phyloP scores from a whole-genome alignment of 148 eudicot species.

The Chenopodium berlandieri region DNA sequence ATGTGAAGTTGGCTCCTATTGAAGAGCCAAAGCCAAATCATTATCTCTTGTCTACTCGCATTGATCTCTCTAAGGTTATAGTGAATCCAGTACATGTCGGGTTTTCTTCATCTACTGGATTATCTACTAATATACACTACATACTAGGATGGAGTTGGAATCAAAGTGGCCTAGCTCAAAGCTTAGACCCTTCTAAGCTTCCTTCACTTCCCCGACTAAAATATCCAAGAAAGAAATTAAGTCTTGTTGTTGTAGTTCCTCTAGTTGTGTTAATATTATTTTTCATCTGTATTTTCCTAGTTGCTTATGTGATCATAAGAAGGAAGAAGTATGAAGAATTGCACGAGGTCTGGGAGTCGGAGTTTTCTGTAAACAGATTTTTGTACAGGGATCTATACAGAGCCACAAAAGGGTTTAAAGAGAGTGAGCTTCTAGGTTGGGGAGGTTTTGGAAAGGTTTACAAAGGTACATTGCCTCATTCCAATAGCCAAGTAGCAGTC shows the following conservation, averaged over 20 bases:
- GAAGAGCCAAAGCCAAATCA: slow-evolving; percentile 26
- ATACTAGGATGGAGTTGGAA: slow-evolving; percentile 50
- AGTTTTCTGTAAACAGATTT: slow-evolving; percentile 37
- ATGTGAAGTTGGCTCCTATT: slow-evolving; percentile 39
- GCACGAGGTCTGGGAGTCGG: slow-evolving; percentile 24
- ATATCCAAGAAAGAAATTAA: slow-evolving; percentile 13
- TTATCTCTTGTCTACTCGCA: slow-evolving; percentile 27
- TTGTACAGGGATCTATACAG: slow-evolving; percentile 36
- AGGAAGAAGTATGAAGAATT: slow-evolving; percentile 21
- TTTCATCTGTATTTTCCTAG: slow-evolving; percentile 7
- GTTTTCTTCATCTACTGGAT: slow-evolving; percentile 44
- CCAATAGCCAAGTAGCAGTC: slow-evolving; percentile 36
- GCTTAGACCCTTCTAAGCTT: slow-evolving; percentile 29
- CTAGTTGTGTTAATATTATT: slow-evolving; percentile 12
- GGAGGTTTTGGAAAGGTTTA: slow-evolving; percentile 59
- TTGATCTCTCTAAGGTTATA: slow-evolving; percentile 35
- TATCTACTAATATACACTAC: slow-evolving; percentile 29
- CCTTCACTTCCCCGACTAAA: slow-evolving; percentile 24
- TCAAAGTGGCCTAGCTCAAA: slow-evolving; percentile 33
- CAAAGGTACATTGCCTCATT: slow-evolving; percentile 34
- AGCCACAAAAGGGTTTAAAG: slow-evolving; percentile 49
- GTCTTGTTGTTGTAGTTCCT: slow-evolving; percentile 15
- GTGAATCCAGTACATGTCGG: slow-evolving; percentile 34
- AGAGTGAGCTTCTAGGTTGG: slow-evolving; percentile 35
- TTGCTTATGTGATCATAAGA: slow-evolving; percentile 1